Evolutionary conservation across 83 land plant genomes (phyloP).

Genomic region (Larix sibirica): DNA sequence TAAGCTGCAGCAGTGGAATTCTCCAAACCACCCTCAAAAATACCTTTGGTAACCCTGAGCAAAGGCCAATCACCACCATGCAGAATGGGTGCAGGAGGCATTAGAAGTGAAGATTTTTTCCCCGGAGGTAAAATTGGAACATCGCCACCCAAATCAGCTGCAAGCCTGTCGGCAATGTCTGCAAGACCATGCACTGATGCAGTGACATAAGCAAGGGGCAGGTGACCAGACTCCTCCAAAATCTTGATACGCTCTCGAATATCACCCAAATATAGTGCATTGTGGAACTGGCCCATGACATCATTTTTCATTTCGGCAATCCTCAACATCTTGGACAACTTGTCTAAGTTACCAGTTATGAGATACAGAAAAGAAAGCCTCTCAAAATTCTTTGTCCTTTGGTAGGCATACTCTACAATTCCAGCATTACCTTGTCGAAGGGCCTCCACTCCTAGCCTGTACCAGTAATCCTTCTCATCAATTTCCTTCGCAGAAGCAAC

Average conservation of each 20-base stretch:
- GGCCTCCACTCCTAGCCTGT: slow-evolving; percentile 73
- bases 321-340: slow-evolving; percentile 71
- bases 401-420: slow-evolving; percentile 79
- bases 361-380: slow-evolving; percentile 74
- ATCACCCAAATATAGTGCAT: slow-evolving; percentile 79
- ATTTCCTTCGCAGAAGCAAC: slow-evolving; percentile 77
- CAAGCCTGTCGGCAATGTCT: slow-evolving; percentile 60
- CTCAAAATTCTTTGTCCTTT: slow-evolving; percentile 77
- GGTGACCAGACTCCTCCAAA: slow-evolving; percentile 64
- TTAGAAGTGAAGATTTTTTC: slow-evolving; percentile 49
- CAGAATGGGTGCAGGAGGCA: slow-evolving; percentile 69
- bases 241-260: slow-evolving; percentile 58
- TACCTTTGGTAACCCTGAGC: slow-evolving; percentile 64
- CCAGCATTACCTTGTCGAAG: slow-evolving; percentile 75
- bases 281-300: slow-evolving; percentile 79
- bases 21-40: slow-evolving; percentile 71
- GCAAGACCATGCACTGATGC: slow-evolving; percentile 70
- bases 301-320: slow-evolving; percentile 78
- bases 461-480: slow-evolving; percentile 79
- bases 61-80: slow-evolving; percentile 75
- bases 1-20: slow-evolving; percentile 29
- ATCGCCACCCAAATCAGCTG: slow-evolving; percentile 56
- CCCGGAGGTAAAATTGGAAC: slow-evolving; percentile 52
- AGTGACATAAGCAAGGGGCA: slow-evolving; percentile 71
- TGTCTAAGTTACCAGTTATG: slow-evolving; percentile 71